Conservation (phyloP, 2,329 filamentous ascomycete genomes). For the Colletotrichum tanaceti region DNA sequence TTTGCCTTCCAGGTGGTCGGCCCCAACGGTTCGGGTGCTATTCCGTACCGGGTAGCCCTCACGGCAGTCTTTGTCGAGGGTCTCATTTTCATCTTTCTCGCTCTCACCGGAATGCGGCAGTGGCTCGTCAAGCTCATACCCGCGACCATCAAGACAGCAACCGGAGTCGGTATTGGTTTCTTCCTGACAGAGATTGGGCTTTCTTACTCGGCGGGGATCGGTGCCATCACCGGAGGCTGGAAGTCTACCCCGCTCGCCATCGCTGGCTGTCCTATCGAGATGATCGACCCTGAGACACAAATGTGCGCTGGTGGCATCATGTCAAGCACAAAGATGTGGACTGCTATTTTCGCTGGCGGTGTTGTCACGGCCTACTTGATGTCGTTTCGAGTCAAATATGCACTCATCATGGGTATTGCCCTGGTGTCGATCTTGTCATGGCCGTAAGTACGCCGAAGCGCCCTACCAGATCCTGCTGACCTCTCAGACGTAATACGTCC, state of each 20-base stretch:
- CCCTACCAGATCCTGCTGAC: conserved; percentile 30
- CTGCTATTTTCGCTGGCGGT: conserved; percentile 84
- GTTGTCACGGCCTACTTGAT: conserved; percentile 84
- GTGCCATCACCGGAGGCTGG: conserved; percentile 77
- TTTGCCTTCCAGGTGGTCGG: conserved; percentile 76
- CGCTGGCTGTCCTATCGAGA: conserved; percentile 75
- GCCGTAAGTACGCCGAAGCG: conserved; percentile 64
- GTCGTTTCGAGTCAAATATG: conserved; percentile 80
- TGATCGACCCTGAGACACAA: conserved; percentile 58
- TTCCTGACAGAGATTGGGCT: conserved; percentile 74
- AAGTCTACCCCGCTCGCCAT: conserved; percentile 77
- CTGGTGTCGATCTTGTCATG: conserved; percentile 80
- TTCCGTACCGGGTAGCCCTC: conserved; percentile 70
- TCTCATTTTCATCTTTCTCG: conserved; percentile 72
- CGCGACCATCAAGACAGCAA: conserved; percentile 73
- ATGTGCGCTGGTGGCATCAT: conserved; percentile 73
- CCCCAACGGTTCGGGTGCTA: conserved; percentile 65
- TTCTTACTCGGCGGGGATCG: conserved; percentile 85
- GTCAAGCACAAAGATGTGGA: conserved; percentile 87
- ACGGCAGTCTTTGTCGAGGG: conserved; percentile 74
- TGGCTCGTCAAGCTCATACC: conserved; percentile 77
- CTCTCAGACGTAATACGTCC: conserved; percentile 67
- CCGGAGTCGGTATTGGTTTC: conserved; percentile 73
- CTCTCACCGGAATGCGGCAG: conserved; percentile 76
- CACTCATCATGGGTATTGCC: conserved; percentile 78